Percentiles rank a stretch among this genome's conserved stretches.
These are phyloP conservation scores for Penicillium dipodomyicola DNA, from an alignment of 495 filamentous ascomycete species.

Conservation along the genomic window DNA sequence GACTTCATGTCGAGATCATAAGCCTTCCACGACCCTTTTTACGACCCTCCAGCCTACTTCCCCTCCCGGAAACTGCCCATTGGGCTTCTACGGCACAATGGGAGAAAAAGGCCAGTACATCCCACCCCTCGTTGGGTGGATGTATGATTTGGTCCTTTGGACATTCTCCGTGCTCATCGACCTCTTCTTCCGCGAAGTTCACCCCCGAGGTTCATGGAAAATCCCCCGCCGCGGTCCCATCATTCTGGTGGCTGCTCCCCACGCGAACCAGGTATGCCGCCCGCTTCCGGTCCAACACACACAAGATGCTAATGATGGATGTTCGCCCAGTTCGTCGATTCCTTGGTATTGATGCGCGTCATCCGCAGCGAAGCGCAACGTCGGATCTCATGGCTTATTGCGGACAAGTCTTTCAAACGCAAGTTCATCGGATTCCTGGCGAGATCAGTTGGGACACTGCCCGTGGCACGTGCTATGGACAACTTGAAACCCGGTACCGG, in stretches of 20 bases:
- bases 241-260: constrained; percentile 96
- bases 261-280: constrained; percentile 85
- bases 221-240: constrained; percentile 83
- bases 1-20: constrained; percentile 25
- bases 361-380: constrained; percentile 81
- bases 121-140: constrained; percentile 66
- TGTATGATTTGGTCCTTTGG: constrained; percentile 82
- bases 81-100: constrained; percentile 21
- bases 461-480: constrained; percentile 88
- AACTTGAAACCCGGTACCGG: constrained; percentile 75
- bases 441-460: constrained; percentile 75
- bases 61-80: background rate
- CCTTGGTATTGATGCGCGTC: constrained; percentile 86
- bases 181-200: constrained; percentile 96
- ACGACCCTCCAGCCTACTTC: background rate
- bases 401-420: constrained; percentile 85
- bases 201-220: constrained; percentile 90
- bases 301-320: constrained; percentile 10
- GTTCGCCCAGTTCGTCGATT: constrained; percentile 79
- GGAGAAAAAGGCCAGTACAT: constrained; percentile 52
- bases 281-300: background rate
- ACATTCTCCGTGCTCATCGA: constrained; percentile 81
- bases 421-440: constrained; percentile 84
- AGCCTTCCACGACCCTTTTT: background rate
- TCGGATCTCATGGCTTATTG: constrained; percentile 87